phyloP scores from a whole-genome alignment of 2,329 filamentous ascomycete genomes.

The Alternaria sp. region DNA sequence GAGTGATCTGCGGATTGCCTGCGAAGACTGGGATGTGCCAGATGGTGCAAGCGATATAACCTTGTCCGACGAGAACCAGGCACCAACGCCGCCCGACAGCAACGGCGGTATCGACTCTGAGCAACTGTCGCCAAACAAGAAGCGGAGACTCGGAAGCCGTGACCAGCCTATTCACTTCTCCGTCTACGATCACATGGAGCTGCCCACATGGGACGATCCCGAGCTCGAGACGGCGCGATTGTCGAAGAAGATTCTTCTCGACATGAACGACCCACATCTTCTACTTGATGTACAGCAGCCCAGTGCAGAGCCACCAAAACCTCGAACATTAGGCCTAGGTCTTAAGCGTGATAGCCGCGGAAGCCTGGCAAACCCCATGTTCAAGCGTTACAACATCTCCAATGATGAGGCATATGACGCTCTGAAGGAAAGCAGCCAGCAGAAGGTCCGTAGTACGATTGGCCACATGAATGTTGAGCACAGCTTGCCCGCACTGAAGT shows the following conservation, averaged over 20 bases:
- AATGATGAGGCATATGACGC: conserved; percentile 97
- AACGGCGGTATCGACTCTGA: conserved; percentile 38
- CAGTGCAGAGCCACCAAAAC: conserved; percentile 69
- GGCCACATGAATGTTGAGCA: conserved; percentile 94
- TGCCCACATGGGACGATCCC: conserved; percentile 81
- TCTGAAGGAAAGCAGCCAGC: conserved; percentile 95
- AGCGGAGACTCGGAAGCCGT: conserved; percentile 64
- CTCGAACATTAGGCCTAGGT: conserved; percentile 58
- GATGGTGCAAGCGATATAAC: conserved; percentile 38
- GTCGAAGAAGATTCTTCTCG: conserved; percentile 81
- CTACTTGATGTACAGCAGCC: conserved; percentile 80
- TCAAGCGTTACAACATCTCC: conserved; percentile 90
- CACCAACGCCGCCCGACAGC: conserved; percentile 39
- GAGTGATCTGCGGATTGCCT: conserved; percentile 84
- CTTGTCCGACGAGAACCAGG: conserved; percentile 41
- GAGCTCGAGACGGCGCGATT: conserved; percentile 75
- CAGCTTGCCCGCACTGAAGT: conserved; percentile 86
- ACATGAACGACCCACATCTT: conserved; percentile 87
- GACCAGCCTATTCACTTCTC: conserved; percentile 41
- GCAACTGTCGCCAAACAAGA: conserved; percentile 62
- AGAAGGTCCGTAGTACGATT: conserved; percentile 91
- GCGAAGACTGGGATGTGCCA: conserved; percentile 82
- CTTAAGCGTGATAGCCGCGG: conserved; percentile 74
- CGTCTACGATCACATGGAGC: conserved; percentile 47
- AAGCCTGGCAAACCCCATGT: conserved; percentile 75